Base-by-base conservation (phyloP, 805 yeast genomes). In the Metschnikowia sp. region DNA sequence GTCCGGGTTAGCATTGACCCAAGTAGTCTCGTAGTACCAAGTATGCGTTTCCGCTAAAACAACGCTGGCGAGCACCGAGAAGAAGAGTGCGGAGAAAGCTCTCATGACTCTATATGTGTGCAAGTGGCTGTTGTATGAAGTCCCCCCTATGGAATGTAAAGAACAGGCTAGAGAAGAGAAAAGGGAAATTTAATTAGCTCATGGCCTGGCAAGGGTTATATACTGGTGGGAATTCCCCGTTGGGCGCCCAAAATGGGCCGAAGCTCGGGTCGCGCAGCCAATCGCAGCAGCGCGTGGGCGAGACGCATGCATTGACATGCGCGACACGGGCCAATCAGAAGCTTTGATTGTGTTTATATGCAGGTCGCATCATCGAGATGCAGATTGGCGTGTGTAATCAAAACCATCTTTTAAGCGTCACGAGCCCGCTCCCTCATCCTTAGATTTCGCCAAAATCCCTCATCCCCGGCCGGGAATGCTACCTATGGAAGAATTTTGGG, bases 1-100 rank as follows among this genome's bases (percentile, higher is more conserved):
- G 65, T 85, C 91, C 4, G 89, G 89, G 57, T 81, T 83, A 7
- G 83, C 86, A 72, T 56, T 66, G 56, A 77, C 86, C 86, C 84
- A 80, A 4, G 81, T 77, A 9, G 88, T 75, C 36, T 83, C 76
- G 80, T 79, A 86, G 65, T 80, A 77, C 75, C 72, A 84, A 10
- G 74, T 72, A 55, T 83, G 89, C 29, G 86, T 81, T 53, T 75
- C 67, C 28, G 77, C 79, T 15, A 54, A 50, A 39, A 56, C 58
- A 6, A 58, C 37, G 50, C 56, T 47, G 32, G 54, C 52, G 33
- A 60, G 51, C 45, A 53, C 36, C 22, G 60, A 48, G 49, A 56
- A 43, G 44, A 57, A 37, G 48, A 57, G 52, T 32, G 54, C 54
- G 36, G 53, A 49, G 41, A 53, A 41, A 7, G 54, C 48, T 49